A percentile compares a stretch with the other conserved stretches of the same genome.
phyloP scores from a whole-genome alignment of 2,329 filamentous ascomycete species.

The Ophiocordyceps camponoti-floridani region DNA sequence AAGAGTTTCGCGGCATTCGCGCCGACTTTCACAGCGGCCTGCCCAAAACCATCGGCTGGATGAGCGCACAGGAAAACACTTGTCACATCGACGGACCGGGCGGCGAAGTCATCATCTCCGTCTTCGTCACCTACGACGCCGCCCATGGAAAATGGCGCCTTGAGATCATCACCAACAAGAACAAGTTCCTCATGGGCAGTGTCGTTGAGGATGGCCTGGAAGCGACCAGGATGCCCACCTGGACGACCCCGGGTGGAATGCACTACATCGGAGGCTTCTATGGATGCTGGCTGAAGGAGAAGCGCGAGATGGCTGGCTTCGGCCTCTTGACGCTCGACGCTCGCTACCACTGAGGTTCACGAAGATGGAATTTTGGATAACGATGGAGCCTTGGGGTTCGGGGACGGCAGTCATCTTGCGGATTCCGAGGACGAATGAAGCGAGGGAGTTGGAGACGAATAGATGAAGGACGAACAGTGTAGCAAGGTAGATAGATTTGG shows the following conservation, averaged over 20 bases:
- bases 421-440: too few relatives aligned
- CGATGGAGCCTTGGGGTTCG: too few relatives aligned
- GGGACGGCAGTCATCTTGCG: too few relatives aligned
- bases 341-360: not conserved
- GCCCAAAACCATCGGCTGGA: not conserved
- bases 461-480: not conserved
- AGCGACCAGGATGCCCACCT: not conserved
- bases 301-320: not conserved
- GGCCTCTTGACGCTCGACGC: not conserved
- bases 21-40: not conserved
- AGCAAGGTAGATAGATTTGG: too few relatives aligned
- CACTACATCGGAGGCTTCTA: not conserved
- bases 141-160: not conserved
- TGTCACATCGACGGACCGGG: not conserved
- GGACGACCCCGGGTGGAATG: not conserved
- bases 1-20: not conserved
- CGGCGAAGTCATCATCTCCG: not conserved
- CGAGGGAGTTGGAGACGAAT: too few relatives aligned
- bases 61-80: not conserved
- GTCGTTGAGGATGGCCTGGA: not conserved
- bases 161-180: not conserved
- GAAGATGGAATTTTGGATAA: not conserved
- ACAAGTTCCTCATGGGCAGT: not conserved
- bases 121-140: not conserved
- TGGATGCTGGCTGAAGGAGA: not conserved